Base-by-base conservation (phyloP, 139 green algal genomes). In the Micromonas commoda region DNA sequence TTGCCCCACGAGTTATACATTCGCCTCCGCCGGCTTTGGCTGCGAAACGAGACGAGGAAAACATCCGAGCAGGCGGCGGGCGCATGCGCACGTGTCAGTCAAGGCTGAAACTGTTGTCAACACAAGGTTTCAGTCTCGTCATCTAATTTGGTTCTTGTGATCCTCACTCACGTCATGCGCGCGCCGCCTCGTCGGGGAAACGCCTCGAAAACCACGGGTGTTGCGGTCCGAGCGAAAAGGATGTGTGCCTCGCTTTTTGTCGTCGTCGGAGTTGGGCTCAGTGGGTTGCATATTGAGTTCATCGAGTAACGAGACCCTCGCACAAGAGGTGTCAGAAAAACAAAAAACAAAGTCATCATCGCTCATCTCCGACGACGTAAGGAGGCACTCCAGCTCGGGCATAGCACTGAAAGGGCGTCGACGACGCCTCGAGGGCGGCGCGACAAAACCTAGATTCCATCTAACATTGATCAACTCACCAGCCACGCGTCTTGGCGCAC, bases 241-340 rank as follows among this genome's bases (percentile, higher is more conserved):
- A 63, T 63, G 20, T 63, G 52, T 29, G 5, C 9, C 24, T 68
- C n/a, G 24, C 24, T 68, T 20, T 13, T 68, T 32, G 26, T 68
- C 28, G 4, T 9, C 9, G 61, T 68, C 61, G 61, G 24, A 9
- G 16, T 35, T 20, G 61, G 61, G 45, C 45, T 75, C 68, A 75
- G 68, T 63, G n/a, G 28, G 21, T 38, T 75, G 38, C 37, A 26
- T 63, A 75, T 31, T 75, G 35, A 75, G 68, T 61, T 75, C 68
- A 75, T 32, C 35, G 68, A 39, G 32, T 24, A 61, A 61, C n/a
- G 68, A 63, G 33, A 61, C 26, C 31, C 68, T 75, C 68, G 26
- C 29, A 75, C 68, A 75, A 75, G 68, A 75, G 68, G 68, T 75
- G 68, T 75, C 68, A 75, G 68, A 75, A 75, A 53, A 57, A 57